phyloP scores from a whole-genome alignment of 768 basidiomycete species.

The Trametes coccinea region DNA sequence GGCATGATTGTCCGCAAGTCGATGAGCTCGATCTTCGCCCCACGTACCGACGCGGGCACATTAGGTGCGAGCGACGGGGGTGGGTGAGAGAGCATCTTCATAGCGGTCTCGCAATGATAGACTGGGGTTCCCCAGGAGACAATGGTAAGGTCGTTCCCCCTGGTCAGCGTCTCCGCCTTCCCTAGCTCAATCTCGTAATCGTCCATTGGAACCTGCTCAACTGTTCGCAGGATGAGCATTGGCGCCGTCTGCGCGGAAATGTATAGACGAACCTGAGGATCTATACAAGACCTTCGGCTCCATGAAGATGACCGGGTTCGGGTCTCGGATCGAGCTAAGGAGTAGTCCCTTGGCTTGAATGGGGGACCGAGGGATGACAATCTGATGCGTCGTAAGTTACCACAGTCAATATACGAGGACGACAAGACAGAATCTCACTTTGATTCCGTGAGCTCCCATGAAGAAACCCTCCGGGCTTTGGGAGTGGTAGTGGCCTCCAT shows the following conservation, averaged over 20 bases:
- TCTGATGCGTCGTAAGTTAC: constrained; percentile 26
- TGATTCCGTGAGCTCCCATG: constrained; percentile 85
- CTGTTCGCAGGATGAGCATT: constrained; percentile 36
- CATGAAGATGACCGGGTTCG: constrained; percentile 94
- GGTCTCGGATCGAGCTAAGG: constrained; percentile 84
- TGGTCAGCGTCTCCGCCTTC: constrained; percentile 70
- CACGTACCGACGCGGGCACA: constrained; percentile 64
- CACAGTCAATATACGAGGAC: neutral
- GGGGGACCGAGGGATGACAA: constrained; percentile 93
- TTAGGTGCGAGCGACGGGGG: constrained; percentile 60
- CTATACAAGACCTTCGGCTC: constrained; percentile 94
- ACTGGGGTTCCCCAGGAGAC: constrained; percentile 93
- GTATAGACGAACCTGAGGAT: constrained; percentile 59
- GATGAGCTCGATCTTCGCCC: constrained; percentile 82
- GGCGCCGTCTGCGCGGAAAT: no score
- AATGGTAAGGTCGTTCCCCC: constrained; percentile 84
- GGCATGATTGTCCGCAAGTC: constrained; percentile 89
- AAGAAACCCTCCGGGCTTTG: constrained; percentile 96
- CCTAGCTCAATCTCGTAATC: constrained; percentile 86
- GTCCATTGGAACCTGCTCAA: constrained; percentile 90
- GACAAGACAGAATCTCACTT: constrained; percentile 47
- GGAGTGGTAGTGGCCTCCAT: constrained; percentile 92
- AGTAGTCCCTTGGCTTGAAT: constrained; percentile 95
- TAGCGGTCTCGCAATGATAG: constrained; percentile 84
- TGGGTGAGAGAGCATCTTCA: constrained; percentile 71